phyloP scores from a whole-genome alignment of 352 stramenopile genomes.

The Phytophthora tubulina region DNA sequence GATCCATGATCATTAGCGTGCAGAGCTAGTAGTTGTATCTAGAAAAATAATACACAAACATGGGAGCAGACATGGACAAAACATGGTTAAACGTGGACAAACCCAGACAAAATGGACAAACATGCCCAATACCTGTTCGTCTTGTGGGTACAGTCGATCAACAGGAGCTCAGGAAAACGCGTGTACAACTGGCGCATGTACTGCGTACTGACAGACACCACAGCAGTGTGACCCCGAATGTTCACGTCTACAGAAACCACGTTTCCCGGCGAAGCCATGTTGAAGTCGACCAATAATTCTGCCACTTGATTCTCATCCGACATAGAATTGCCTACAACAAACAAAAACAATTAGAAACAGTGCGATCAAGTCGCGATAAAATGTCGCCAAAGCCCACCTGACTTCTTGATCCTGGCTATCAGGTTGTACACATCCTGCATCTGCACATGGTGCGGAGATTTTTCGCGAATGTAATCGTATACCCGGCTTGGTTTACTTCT shows the following conservation, averaged over 20 bases:
- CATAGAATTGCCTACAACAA: no score
- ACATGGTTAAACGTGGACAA: no score
- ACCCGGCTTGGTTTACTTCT: slow-evolving; percentile 33
- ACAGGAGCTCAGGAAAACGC: slow-evolving; percentile 13
- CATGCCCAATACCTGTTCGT: slow-evolving; percentile 14
- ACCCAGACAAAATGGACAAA: no score
- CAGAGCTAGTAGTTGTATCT: no score
- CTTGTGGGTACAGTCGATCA: slow-evolving; percentile 29
- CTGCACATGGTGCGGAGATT: not conserved
- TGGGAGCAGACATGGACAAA: not conserved
- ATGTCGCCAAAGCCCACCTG: no score
- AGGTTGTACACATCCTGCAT: slow-evolving; percentile 21
- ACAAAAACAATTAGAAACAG: no score
- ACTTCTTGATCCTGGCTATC: slow-evolving; percentile 17
- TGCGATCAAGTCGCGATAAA: no score
- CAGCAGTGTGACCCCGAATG: not conserved
- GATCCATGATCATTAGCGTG: slow-evolving; percentile 16
- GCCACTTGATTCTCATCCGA: slow-evolving; percentile 25
- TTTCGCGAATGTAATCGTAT: slow-evolving; percentile 17
- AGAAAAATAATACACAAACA: no score
- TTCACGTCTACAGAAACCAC: slow-evolving; percentile 2
- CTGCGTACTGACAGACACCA: slow-evolving; percentile 4
- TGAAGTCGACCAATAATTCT: slow-evolving; percentile 14
- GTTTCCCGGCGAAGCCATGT: slow-evolving; percentile 1
- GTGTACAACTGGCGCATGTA: slow-evolving; percentile 15